A percentile compares a stretch with the other conserved stretches of the same genome.
These are phyloP conservation scores for Lithocarpus polystachyus DNA, from an alignment of 306 rosid species.

Conservation along the genomic window DNA sequence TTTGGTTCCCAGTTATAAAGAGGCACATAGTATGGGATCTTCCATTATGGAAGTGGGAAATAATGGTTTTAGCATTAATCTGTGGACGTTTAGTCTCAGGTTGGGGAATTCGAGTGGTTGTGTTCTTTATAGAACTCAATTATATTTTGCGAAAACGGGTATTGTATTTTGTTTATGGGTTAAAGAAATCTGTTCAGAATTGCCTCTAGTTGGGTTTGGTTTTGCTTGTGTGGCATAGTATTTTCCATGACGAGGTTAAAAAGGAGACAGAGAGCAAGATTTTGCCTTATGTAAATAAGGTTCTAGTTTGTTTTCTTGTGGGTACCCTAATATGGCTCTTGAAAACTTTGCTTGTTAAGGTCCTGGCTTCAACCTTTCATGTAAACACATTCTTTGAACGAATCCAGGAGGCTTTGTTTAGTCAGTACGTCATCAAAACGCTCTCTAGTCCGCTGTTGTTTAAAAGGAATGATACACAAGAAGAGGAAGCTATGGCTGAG, in stretches of 20 bases:
- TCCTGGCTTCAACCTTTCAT: constrained; percentile 39
- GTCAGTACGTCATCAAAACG: constrained; percentile 32
- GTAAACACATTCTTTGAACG: constrained; percentile 36
- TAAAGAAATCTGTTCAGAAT: constrained; percentile 36
- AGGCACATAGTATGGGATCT: constrained; percentile 32
- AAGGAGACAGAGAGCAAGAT: constrained; percentile 17
- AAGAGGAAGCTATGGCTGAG: constrained; percentile 17
- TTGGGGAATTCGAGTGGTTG: constrained; percentile 37
- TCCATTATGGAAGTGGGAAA: constrained; percentile 53
- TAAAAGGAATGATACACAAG: background rate
- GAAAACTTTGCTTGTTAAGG: constrained; percentile 37
- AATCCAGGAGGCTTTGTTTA: constrained; percentile 40
- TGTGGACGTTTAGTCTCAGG: constrained; percentile 45
- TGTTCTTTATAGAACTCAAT: constrained; percentile 32
- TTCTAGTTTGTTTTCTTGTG: constrained; percentile 30
- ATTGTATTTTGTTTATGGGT: constrained; percentile 40
- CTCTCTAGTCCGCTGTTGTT: constrained; percentile 32
- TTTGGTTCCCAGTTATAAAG: constrained; percentile 28
- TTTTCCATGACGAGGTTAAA: constrained; percentile 29
- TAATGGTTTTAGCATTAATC: constrained; percentile 32
- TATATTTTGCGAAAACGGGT: constrained; percentile 36
- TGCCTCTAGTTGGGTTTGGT: constrained; percentile 39
- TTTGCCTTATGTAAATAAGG: constrained; percentile 32
- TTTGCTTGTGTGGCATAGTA: constrained; percentile 35
- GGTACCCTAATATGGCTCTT: constrained; percentile 33